Base-by-base conservation (phyloP, 371 early-diverging fungal genomes). In the Mortierella sp. region DNA sequence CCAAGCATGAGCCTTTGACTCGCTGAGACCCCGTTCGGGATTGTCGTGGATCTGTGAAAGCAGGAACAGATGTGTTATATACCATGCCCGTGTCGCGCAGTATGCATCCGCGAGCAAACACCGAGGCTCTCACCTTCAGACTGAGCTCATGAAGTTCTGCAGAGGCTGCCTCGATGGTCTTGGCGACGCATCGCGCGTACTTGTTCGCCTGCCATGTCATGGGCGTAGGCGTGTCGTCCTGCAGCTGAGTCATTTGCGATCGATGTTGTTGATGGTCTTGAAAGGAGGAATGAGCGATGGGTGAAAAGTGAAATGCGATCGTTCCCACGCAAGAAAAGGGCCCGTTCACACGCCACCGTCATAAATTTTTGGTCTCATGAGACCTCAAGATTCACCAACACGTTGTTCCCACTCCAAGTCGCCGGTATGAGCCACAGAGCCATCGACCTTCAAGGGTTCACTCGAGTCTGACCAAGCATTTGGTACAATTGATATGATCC, bases 91-190 rank as follows among this genome's bases (percentile, higher is more conserved):
- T 34, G 7, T 10, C 34, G 34, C 34, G 34, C 34, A 34, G 10
- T 34, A 34, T 24, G 9, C 25, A 12, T 17, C 41, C 17, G 16
- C 16, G 17, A 41, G 16, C 16, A 41, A 16, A 16, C 17, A 3
- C 28, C 5, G n/a, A 22, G 16, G 17, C 5, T 31, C 31, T 31
- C 71, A 85, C 85, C 68, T 82, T 57, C 53, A 84, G 57, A 45
- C 84, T 84, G 37, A 85, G 67, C 8, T 62, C 67, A 24, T 82
- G 80, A 12, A 85, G 65, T 28, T 85, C 84, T 13, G 61, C 48
- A 6, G 82, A 81, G 45, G 77, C 76, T 3, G 50, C 49, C 16
- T 80, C 82, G 27, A 86, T 80, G 48, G 83, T 81, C 27, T 67
- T 17, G 25, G 78, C 43, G 14, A 84, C 71, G 24, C 76, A 66